Percentiles rank a stretch among this genome's conserved stretches.
Evolutionary conservation across 2,329 filamentous ascomycete species (phyloP).

Genomic region (Diaporthe nobilis): DNA sequence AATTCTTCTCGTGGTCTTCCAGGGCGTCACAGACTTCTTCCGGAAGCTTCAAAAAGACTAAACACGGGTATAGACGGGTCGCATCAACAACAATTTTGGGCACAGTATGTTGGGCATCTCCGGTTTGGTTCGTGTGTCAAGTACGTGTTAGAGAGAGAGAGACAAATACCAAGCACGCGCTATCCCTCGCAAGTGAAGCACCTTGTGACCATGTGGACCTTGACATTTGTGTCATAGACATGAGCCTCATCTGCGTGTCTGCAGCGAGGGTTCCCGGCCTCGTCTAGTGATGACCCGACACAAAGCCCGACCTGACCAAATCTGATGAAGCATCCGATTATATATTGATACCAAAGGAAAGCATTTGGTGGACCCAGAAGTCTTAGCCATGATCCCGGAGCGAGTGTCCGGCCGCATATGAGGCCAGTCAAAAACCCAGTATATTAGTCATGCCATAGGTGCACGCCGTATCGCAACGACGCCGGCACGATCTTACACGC

Average conservation of each 20-base stretch:
- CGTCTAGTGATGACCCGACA: background rate
- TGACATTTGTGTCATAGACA: background rate
- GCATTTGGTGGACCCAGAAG: too few relatives aligned
- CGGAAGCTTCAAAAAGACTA: conserved; percentile 67
- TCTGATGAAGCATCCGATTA: too few relatives aligned
- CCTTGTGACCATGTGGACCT: background rate
- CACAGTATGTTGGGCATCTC: conserved; percentile 3
- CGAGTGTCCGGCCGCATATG: too few relatives aligned
- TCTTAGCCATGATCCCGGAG: too few relatives aligned
- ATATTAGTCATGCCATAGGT: background rate
- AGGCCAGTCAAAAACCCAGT: background rate
- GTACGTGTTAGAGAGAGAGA: conserved; percentile 26
- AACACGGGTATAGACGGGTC: conserved; percentile 30
- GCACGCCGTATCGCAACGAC: background rate
- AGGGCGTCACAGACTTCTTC: conserved; percentile 95
- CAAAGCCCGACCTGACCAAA: background rate
- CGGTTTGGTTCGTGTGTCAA: background rate
- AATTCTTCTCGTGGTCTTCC: conserved; percentile 88
- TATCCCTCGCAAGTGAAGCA: conserved; percentile 1
- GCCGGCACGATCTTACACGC: too few relatives aligned
- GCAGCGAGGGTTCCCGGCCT: background rate
- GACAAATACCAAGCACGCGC: conserved; percentile 31
- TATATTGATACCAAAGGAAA: too few relatives aligned
- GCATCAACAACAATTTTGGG: background rate
- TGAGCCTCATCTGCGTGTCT: background rate